Conservation (phyloP, 1,139 yeast species). For the Blastobotrys buckinghamii region DNA sequence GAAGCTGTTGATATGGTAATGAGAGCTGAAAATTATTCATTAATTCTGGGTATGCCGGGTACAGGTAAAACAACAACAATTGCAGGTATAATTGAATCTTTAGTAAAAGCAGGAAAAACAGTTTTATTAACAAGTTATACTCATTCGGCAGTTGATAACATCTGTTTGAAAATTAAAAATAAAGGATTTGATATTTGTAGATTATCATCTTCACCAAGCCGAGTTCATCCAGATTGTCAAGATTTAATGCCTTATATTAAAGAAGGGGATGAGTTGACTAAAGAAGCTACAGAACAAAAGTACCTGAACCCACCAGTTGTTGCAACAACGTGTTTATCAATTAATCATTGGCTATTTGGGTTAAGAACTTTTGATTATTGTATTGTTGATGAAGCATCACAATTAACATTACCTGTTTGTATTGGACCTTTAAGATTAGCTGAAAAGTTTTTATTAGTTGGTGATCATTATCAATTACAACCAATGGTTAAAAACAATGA, state of each 20-base stretch:
- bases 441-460: slow-evolving; percentile 79
- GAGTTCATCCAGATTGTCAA: slow-evolving; percentile 59
- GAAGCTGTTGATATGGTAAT: slow-evolving; percentile 62
- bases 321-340: slow-evolving; percentile 84
- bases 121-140: slow-evolving; percentile 83
- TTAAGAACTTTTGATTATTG: slow-evolving; percentile 78
- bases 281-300: slow-evolving; percentile 39
- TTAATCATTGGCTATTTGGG: slow-evolving; percentile 48
- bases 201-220: slow-evolving; percentile 35
- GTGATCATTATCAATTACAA: slow-evolving; percentile 90
- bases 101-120: slow-evolving; percentile 57
- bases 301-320: slow-evolving; percentile 64
- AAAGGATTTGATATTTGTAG: slow-evolving; percentile 41
- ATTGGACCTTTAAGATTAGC: slow-evolving; percentile 80
- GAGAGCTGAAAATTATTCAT: slow-evolving; percentile 64
- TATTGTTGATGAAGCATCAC: slow-evolving; percentile 95
- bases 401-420: slow-evolving; percentile 84
- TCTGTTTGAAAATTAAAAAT: slow-evolving; percentile 61
- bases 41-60: slow-evolving; percentile 96
- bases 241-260: slow-evolving; percentile 44
- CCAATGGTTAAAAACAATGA: slow-evolving; percentile 66
- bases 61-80: slow-evolving; percentile 96
- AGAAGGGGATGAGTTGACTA: slow-evolving; percentile 28
- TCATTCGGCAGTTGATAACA: slow-evolving; percentile 94
- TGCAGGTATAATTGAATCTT: slow-evolving; percentile 58